Conservation (phyloP, 176 grass and related monocot genomes). For the Puya raimondii region DNA sequence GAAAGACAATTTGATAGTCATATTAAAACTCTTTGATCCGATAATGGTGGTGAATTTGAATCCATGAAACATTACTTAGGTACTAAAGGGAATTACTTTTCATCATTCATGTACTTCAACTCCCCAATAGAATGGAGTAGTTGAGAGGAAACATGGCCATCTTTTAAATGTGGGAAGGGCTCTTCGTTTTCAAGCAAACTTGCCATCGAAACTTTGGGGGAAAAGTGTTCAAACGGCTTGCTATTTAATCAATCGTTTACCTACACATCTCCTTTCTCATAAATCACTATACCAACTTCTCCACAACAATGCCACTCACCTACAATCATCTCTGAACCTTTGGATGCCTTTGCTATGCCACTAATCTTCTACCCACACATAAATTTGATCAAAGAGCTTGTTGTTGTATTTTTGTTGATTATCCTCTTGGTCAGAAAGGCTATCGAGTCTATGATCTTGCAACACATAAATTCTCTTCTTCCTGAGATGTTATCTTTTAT, state of each 20-base stretch:
- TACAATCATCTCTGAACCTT: background rate
- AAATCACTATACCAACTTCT: background rate
- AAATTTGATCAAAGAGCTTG: background rate
- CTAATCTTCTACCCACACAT: background rate
- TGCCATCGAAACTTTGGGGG: background rate
- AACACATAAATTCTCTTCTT: background rate
- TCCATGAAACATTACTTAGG: background rate
- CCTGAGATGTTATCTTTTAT: background rate
- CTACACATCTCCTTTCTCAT: background rate
- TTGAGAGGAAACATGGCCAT: background rate
- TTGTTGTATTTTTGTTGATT: background rate
- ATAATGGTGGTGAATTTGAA: background rate
- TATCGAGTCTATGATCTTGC: background rate
- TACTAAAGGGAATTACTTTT: too few species aligned
- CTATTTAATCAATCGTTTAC: background rate
- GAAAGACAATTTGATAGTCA: background rate
- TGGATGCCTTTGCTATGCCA: background rate
- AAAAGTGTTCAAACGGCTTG: too few species aligned
- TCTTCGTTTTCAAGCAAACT: background rate
- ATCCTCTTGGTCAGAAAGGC: background rate
- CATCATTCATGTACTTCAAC: too few species aligned
- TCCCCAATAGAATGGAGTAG: background rate
- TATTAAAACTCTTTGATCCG: background rate
- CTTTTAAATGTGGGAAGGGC: background rate
- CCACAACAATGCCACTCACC: background rate